Base-by-base conservation (phyloP, 805 yeast genomes). In the Metschnikowia proteae region DNA sequence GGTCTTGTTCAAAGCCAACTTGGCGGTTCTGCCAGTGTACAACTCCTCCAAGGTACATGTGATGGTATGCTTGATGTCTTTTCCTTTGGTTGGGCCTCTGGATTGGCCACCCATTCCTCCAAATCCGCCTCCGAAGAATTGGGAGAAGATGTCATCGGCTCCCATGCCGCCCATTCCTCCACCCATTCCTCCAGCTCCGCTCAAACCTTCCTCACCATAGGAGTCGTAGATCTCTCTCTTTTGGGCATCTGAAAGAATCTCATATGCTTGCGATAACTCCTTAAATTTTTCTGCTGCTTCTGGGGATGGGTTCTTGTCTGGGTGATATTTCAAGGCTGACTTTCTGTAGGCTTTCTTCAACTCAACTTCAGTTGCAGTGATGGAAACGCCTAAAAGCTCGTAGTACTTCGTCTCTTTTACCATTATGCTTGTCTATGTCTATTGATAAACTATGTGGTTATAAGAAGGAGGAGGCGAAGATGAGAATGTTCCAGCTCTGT, bases 201-300 rank as follows among this genome's bases (percentile, higher is more conserved):
- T 75, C 59, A 94, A 76, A 48, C 99, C 99, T 62, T 90, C 97
- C 66, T 84, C 86, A 68, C 99, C 99, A 64, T 81, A 89, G 56
- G 80, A 82, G 71, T 94, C 98, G 65, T 92, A 92, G 3, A 85
- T 60, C 33, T 84, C 88, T 75, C 98, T 87, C 76, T 91, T 94
- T 64, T 91, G 86, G 13, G 84, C 74, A 64, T 91, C 97, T 9
- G 88, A 79, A 55, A 92, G 76, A n/a, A 89, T 75, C 70, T 92
- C 98, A 66, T 92, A 78, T 5, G 97, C 97, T 52, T 81, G 81
- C 3, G 92, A 83, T 61, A 89, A 79, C 66, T 89, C 96, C 70
- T 92, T 92, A 71, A 92, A 92, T 72, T 88, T 90, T 65, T 92
- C 98, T 46, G 95, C 94, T 11, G 96, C 97, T 68, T 91, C 98